Evolutionary conservation across 2,329 filamentous ascomycete species (phyloP), one percentile per base, ranked within the genome.

Genomic region (Boeremia lycopersici): DNA sequence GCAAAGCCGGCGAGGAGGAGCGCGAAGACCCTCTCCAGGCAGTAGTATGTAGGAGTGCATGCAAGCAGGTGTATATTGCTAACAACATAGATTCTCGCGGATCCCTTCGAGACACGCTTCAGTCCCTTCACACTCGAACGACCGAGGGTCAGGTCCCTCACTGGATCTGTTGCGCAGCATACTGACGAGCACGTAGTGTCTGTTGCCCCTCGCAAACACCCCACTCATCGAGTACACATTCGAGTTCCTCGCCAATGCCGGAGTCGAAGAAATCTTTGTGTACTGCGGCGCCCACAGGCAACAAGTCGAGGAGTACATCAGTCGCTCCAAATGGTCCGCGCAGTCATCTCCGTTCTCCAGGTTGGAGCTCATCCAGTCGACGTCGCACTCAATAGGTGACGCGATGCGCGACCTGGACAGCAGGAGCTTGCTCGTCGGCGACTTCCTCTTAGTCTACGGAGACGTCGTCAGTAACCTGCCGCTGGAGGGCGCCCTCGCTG

Each of bases 171-270:
- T 26, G 23, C 43, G 10, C 35, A 26, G 33, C 19, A 44, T 54
- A 33, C 70, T 74, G 59, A 74, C 54, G 39, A 35, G 41, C 48
- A 46, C 42, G 28, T 68, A 96, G 90, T 98, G 95, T 79, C 88
- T 99, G 29, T 82, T 99, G 6, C 92, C 93, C 10, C 83, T 99
- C 56, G 95, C 91, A 56, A 98, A 98, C 75, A 93, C 89, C 1
- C 93, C 95, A 31, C 82, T 99, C 60, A 96, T 99, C 77, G 95
- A 99, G 76, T 98, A 99, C 75, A 98, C 93, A 4, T 87, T 98
- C 68, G 93, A 98, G 72, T 98, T 96, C 69, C 86, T 99, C 0
- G 92, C 92, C 61, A 93, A 93, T 83, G 92, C 95, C 54, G 92
- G 93, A 53, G 92, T 98, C n/a, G 87, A 95, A 65, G 91, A 97